Base-by-base conservation (phyloP, 495 filamentous ascomycete genomes). In the Talaromyces wortmannii region DNA sequence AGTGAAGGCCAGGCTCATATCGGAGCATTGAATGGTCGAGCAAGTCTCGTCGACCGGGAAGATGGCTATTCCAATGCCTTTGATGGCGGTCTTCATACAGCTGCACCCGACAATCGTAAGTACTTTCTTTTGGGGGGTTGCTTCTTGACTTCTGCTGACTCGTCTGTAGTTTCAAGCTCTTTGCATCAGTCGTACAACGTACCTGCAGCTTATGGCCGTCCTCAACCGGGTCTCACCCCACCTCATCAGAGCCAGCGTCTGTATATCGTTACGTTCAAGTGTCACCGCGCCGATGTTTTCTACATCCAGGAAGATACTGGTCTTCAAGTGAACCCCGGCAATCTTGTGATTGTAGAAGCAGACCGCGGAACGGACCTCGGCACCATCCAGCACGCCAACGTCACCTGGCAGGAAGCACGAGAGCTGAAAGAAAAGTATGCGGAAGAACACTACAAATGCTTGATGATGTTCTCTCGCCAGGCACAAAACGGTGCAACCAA, bases 221-320 rank as follows among this genome's bases (percentile, higher is more conserved):
- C 78, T 59, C 72, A 86, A 79, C 78, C 87, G 73, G 65, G 79
- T 70, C 52, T 81, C 78, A 60, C 76, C 66, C 89, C 89, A 62
- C 82, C 85, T 7, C 85, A 86, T 55, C 86, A 87, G 57, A 89
- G 88, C 59, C 89, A 94, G 66, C 78, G 87, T n/a, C 74, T 96
- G 33, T 92, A 91, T 67, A 85, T 97, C 45, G 92, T 98, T 23
- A 85, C 91, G 3, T 98, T 98, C 78, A 98, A 98, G 64, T 95
- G 91, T 64, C 85, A 86, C 18, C 84, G 94, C 54, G 90, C 91
- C 45, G 95, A 97, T 62, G 90, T 97, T 16, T 98, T 97, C 67
- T 96, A 95, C 67, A 87, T 96, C 52, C 91, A 94, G 67, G 91
- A 96, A 67, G 91, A 91, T 45, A 97, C 91, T 11, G 95, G 95